phyloP scores from a whole-genome alignment of 148 eudicot genomes.

The Dianthus caryophyllus region DNA sequence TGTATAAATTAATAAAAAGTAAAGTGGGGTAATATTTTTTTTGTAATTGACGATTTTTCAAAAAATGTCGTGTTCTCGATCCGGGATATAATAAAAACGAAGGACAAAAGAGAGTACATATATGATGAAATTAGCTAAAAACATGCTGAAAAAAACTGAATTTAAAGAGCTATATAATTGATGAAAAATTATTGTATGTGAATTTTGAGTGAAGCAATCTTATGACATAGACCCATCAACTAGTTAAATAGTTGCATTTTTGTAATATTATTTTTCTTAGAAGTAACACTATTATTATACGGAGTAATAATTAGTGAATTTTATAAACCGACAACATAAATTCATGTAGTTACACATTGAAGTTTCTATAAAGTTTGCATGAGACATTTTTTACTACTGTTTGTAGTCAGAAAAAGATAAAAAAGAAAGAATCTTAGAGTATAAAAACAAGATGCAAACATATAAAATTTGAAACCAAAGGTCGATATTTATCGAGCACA shows the following conservation, averaged over 20 bases:
- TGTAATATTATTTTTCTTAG: not conserved
- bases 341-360: not conserved
- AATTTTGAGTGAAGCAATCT: slow-evolving; percentile 9
- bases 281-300: no score
- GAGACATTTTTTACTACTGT: not conserved
- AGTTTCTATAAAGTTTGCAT: not conserved
- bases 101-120: slow-evolving; percentile 2
- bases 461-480: no score
- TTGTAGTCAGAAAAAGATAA: not conserved
- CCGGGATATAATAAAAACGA: no score
- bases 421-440: no score
- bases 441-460: no score
- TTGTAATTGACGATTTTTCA: no score
- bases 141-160: not conserved
- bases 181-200: not conserved
- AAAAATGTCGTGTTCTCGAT: no score
- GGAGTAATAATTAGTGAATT: not conserved
- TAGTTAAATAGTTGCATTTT: not conserved
- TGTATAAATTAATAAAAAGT: no score
- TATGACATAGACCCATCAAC: not conserved
- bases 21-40: no score
- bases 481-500: no score
- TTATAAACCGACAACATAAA: not conserved
- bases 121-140: slow-evolving; percentile 7
- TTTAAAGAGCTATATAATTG: no score